These are phyloP conservation scores for Cytospora piceicola DNA, from an alignment of 2,329 filamentous ascomycete species.

Conservation along the genomic window DNA sequence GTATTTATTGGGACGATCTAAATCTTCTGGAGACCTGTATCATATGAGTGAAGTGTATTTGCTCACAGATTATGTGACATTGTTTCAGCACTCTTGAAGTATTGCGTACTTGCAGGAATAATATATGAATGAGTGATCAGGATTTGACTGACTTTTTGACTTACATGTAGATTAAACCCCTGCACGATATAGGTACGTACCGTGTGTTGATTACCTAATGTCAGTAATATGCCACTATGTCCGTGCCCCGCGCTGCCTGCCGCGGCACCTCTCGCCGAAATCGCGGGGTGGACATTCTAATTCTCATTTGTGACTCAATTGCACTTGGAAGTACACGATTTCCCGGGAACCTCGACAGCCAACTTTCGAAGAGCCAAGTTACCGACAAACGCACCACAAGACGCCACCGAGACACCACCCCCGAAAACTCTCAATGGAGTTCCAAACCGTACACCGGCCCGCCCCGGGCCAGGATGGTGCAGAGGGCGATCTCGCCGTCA, in stretches of 20 bases:
- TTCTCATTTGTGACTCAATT: conserved; percentile 1
- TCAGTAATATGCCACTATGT: background rate
- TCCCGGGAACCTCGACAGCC: background rate
- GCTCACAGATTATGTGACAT: too few species aligned
- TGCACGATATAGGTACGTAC: too few species aligned
- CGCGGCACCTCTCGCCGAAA: background rate
- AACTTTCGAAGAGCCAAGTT: background rate
- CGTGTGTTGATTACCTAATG: too few species aligned
- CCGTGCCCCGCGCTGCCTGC: background rate
- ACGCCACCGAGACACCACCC: background rate
- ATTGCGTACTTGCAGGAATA: too few species aligned
- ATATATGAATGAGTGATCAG: too few species aligned
- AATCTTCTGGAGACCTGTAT: too few species aligned
- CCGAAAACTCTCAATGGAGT: background rate
- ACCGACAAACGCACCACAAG: background rate
- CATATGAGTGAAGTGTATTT: too few species aligned
- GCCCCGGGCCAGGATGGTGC: background rate
- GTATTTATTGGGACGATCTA: too few species aligned
- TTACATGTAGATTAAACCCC: too few species aligned
- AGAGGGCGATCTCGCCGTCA: background rate
- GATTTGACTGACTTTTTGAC: too few species aligned
- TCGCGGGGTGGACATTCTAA: background rate
- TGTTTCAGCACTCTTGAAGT: too few species aligned
- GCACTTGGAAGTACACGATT: background rate
- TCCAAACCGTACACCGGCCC: background rate